Evolutionary conservation across 73 alveolate species (phyloP).

Genomic region (Paramecium biaurelia): DNA sequence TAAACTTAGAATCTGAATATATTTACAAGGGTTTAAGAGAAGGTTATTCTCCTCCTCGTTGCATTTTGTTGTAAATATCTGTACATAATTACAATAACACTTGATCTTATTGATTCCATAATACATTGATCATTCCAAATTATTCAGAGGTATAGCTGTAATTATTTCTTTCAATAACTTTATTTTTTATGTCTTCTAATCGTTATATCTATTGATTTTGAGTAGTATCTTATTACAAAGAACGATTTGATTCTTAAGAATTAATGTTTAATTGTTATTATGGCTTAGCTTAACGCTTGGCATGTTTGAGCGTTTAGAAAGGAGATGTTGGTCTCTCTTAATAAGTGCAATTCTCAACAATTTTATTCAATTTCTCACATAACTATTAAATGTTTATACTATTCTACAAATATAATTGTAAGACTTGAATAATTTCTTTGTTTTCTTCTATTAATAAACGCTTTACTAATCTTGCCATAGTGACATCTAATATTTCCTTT

Average conservation of each 20-base stretch:
- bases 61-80: not conserved
- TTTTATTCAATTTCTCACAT: not conserved
- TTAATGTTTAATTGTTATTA: not conserved
- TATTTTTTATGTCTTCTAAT: not conserved
- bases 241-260: not conserved
- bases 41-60: not conserved
- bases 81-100: not conserved
- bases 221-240: not conserved
- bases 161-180: not conserved
- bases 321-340: conserved; percentile 27
- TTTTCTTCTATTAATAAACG: not conserved
- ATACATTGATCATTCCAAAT: conserved; percentile 1
- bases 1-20: not conserved
- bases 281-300: not conserved
- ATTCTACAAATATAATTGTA: not conserved
- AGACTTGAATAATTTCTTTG: not conserved
- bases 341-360: not conserved
- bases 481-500: conserved; percentile 1
- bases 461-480: not conserved
- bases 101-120: conserved; percentile 8
- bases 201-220: not conserved
- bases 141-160: not conserved
- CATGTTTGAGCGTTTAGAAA: not conserved
- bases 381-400: not conserved
- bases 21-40: not conserved